phyloP scores from a whole-genome alignment of 768 basidiomycete species.

The Tulasnella calospora region DNA sequence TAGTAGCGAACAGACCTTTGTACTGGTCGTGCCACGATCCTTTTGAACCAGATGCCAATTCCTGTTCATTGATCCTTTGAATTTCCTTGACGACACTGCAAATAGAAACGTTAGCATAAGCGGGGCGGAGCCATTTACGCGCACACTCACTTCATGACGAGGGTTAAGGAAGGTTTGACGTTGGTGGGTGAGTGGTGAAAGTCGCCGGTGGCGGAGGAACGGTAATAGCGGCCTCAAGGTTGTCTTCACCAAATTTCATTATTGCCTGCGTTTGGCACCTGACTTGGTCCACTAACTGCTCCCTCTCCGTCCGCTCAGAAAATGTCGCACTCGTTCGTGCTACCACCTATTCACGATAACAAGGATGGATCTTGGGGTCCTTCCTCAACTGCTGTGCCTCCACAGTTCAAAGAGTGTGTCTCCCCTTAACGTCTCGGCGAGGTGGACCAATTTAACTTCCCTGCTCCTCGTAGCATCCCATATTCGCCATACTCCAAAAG shows the following conservation, averaged over 20 bases:
- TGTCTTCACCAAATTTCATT: background rate
- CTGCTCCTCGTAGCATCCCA: slow-evolving; percentile 55
- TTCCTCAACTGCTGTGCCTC: slow-evolving; percentile 75
- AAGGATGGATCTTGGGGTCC: slow-evolving; percentile 91
- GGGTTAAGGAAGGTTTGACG: background rate
- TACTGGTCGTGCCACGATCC: slow-evolving; percentile 90
- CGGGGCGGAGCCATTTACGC: background rate
- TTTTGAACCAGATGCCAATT: slow-evolving; percentile 74
- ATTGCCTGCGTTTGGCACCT: background rate
- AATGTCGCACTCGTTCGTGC: slow-evolving; percentile 71
- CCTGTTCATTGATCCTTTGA: slow-evolving; percentile 84
- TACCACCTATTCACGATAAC: slow-evolving; percentile 86
- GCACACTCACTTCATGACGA: background rate
- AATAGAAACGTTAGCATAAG: background rate
- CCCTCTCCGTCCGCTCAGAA: slow-evolving; percentile 18
- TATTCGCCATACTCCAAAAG: slow-evolving; percentile 99
- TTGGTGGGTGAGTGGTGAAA: background rate
- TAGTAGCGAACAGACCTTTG: slow-evolving; percentile 48
- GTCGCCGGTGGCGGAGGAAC: background rate
- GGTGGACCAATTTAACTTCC: background rate
- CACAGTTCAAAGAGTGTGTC: slow-evolving; percentile 79
- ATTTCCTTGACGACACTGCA: slow-evolving; percentile 88
- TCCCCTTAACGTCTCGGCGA: background rate
- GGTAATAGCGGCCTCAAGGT: background rate
- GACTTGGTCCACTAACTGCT: background rate